These are phyloP conservation scores for Pneumocystis murina DNA, from an alignment of 1,139 yeast genomes.

Conservation along the genomic window DNA sequence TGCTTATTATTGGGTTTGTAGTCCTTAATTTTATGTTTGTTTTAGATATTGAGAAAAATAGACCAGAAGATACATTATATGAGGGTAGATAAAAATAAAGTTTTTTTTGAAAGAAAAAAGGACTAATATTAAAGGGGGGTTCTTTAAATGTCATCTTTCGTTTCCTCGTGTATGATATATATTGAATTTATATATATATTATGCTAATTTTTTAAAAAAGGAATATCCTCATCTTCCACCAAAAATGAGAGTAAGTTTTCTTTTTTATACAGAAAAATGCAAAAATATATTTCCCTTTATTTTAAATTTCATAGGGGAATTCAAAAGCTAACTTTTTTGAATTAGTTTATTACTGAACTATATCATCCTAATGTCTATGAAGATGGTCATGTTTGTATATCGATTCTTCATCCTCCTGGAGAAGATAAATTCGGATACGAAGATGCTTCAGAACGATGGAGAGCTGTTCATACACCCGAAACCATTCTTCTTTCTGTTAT, in stretches of 20 bases:
- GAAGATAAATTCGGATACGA: slow-evolving; percentile 19
- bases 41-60: slow-evolving; percentile 8
- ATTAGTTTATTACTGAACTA: slow-evolving; percentile 17
- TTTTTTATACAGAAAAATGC: neutral
- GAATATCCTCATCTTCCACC: slow-evolving; percentile 19
- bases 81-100: slow-evolving; percentile 12
- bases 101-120: neutral
- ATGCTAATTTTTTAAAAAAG: neutral
- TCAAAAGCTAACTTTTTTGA: neutral
- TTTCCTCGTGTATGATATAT: slow-evolving; percentile 12
- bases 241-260: slow-evolving; percentile 14
- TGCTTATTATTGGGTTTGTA: neutral
- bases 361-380: slow-evolving; percentile 19
- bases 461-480: slow-evolving; percentile 19
- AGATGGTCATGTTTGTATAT: slow-evolving; percentile 18
- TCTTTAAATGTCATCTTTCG: slow-evolving; percentile 16
- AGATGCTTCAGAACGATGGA: slow-evolving; percentile 20
- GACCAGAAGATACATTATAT: slow-evolving; percentile 19
- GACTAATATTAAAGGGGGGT: slow-evolving; percentile 9
- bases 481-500: slow-evolving; percentile 18
- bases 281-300: neutral
- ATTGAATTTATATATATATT: neutral
- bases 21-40: neutral
- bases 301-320: neutral
- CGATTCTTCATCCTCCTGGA: slow-evolving; percentile 19